Evolutionary conservation across 1,139 yeast genomes (phyloP), one percentile per base, ranked within the genome.

Genomic region (Trichomonascaceae sp.): DNA sequence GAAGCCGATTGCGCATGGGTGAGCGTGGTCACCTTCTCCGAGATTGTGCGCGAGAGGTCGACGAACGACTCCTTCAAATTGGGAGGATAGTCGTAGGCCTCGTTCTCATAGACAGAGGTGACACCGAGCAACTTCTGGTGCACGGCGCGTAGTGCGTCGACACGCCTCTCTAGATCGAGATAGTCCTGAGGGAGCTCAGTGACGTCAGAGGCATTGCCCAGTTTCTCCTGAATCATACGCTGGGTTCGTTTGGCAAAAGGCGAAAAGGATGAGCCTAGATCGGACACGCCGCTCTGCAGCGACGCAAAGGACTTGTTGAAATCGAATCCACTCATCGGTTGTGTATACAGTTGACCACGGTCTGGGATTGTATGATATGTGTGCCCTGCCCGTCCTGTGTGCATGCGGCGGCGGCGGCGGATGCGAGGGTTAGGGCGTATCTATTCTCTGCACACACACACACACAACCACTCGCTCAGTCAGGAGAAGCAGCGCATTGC

Each of bases 141-240:
- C 36, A 82, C 73, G 26, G 66, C 59, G 54, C 77, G 82, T 52
- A 82, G 68, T 36, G 79, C 74, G 54, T 82, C 92, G 40, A 85
- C 75, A 50, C 74, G 74, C 42, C 64, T 64, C 43, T 87, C 93
- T 44, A 82, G 65, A 40, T 79, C 89, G 23, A 71, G 54, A 54
- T 81, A 82, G 54, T 84, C 94, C 34, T 76, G 73, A 28, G 95
- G 95, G 45, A 84, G 66, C 55, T 81, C 89, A 35, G 89, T 77
- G 54, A 56, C 69, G 49, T 82, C 94, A 36, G 79, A 85, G 23
- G 71, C 76, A 46, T 77, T 76, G 28, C 93, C 93, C 28, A 82
- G 69, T 47, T 63, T 71, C 57, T 82, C 94, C 56, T 80, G 92
- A 36, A 82, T 74, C 52, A 77, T 58, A 43, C 93, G 71, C 35